A percentile compares a stretch with the other conserved stretches of the same genome.
Evolutionary conservation across 257 asterid genomes (phyloP).

Genomic region (Gynochthodes officinalis): DNA sequence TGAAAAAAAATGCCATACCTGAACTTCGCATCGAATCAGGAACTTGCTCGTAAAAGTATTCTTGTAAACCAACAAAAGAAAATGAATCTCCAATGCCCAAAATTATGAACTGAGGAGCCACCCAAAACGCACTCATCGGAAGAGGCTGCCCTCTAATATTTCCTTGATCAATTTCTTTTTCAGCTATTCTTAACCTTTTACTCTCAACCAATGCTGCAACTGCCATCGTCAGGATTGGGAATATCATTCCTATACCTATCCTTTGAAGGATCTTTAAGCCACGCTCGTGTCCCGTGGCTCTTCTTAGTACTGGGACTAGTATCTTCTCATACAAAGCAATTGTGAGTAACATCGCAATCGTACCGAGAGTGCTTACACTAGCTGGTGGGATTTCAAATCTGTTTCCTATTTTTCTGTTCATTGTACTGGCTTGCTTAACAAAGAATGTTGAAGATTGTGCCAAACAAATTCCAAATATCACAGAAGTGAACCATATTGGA

Average conservation of each 20-base stretch:
- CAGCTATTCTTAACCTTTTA: constrained; percentile 16
- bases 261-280: constrained; percentile 25
- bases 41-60: constrained; percentile 29
- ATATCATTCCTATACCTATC: constrained; percentile 25
- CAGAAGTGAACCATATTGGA: constrained; percentile 70
- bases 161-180: background rate
- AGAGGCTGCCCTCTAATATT: background rate
- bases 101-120: constrained; percentile 22
- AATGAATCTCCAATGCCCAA: constrained; percentile 25
- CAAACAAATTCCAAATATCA: constrained; percentile 59
- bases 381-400: constrained; percentile 24
- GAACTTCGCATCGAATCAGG: constrained; percentile 33
- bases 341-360: background rate
- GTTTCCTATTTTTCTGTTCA: constrained; percentile 36
- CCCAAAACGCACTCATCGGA: constrained; percentile 29
- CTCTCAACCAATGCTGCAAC: constrained; percentile 25
- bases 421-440: constrained; percentile 53
- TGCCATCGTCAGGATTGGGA: constrained; percentile 4
- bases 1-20: constrained; percentile 20
- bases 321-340: constrained; percentile 13
- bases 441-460: constrained; percentile 64
- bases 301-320: constrained; percentile 15
- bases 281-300: constrained; percentile 19
- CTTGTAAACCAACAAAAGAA: constrained; percentile 27
- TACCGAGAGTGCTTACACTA: background rate